Evolutionary conservation across 2,329 filamentous ascomycete genomes (phyloP), one percentile per base, ranked within the genome.

Genomic region (Magnaporthiopsis incrustans): DNA sequence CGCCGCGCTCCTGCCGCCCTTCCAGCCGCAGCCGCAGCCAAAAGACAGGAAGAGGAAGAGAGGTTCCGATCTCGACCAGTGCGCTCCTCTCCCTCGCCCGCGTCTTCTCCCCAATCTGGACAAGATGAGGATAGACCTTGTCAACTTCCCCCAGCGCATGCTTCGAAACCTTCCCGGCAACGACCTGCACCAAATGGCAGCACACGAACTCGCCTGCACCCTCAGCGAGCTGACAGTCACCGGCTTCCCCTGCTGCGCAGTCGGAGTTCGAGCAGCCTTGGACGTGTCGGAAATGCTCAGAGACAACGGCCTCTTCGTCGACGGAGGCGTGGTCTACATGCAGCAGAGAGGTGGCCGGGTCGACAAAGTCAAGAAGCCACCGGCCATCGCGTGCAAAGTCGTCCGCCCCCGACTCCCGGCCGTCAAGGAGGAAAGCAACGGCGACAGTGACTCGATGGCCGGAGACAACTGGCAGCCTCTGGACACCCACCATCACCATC

Each of bases 141-240:
- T 85, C 68, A 85, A 84, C 67, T 85, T 84, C 60, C 77, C 77
- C 2, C 77, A 80, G 12, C 72, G 78, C 2, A 74, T 79, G 33
- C 71, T 83, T 44, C 76, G 77, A 2, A 79, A n/a, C 44, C 75
- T 63, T 78, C 59, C 80, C 1, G 79, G 78, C 1, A 71, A 76
- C 4, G 79, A 81, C 59, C 73, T 85, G 22, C 82, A 85, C 68
- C 78, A 82, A 61, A 72, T 83, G n/a, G 77, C 81, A 4, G 80
- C 79, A 22, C 81, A 85, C 65, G 81, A 84, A 66, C 75, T 85
- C 4, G 81, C 80, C 3, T 82, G 79, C 67, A 81, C 77, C 4
- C 69, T 85, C 8, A 80, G 84, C 65, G 82, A 85, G 69, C 73
- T 85, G 57, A 76, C 81, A 60, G 69, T 84, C 27, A 84, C 82